These are phyloP conservation scores for Marasmius tenuissimus DNA, from an alignment of 1,284 basidiomycete species.

Conservation along the genomic window DNA sequence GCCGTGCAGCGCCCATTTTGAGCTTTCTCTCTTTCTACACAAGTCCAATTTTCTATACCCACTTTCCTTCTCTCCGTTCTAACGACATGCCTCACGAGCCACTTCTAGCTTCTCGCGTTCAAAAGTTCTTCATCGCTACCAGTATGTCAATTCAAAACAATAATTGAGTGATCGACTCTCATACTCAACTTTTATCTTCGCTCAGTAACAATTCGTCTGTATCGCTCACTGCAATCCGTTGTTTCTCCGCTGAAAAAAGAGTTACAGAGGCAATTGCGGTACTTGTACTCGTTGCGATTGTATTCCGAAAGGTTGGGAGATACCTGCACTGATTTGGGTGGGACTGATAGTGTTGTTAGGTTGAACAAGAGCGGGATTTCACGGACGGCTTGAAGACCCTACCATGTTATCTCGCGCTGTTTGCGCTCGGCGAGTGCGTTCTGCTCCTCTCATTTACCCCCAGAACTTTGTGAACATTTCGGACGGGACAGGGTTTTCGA, in stretches of 20 bases:
- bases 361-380: constrained; percentile 52
- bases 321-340: constrained; percentile 1
- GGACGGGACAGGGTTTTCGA: constrained; percentile 59
- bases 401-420: constrained; percentile 80
- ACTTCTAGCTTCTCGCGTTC: constrained; percentile 63
- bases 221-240: neutral
- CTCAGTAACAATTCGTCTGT: constrained; percentile 48
- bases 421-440: constrained; percentile 74
- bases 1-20: neutral
- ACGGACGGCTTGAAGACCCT: constrained; percentile 56
- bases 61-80: neutral
- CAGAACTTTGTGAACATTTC: neutral
- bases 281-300: constrained; percentile 53
- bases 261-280: constrained; percentile 45
- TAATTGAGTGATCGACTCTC: neutral
- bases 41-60: neutral
- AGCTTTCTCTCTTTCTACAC: neutral
- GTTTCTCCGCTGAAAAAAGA: constrained; percentile 14
- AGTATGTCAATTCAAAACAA: constrained; percentile 38
- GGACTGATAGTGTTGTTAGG: constrained; percentile 35
- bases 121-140: constrained; percentile 63
- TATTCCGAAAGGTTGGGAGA: constrained; percentile 45
- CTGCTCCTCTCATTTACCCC: neutral
- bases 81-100: constrained; percentile 62
- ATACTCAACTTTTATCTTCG: neutral